These are phyloP conservation scores for Annulohypoxylon stygium DNA, from an alignment of 495 filamentous ascomycete genomes.

Conservation along the genomic window DNA sequence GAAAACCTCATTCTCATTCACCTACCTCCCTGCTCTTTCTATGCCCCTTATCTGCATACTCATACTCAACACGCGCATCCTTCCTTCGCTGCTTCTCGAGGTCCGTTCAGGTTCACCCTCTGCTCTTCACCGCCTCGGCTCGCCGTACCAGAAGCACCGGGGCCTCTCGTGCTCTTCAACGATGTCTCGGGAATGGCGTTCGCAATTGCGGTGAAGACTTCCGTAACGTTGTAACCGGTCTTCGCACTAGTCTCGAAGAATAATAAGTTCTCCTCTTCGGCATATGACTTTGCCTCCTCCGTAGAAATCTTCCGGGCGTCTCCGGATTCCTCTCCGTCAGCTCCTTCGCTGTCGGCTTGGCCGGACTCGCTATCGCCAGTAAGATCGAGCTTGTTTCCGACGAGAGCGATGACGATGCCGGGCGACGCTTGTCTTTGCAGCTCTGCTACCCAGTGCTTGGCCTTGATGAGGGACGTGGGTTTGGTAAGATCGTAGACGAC, in stretches of 20 bases:
- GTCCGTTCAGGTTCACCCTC: constrained; percentile 77
- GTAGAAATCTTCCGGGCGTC: constrained; percentile 89
- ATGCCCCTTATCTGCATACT: neutral
- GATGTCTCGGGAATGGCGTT: constrained; percentile 97
- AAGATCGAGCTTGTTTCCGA: constrained; percentile 98
- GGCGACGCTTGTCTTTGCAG: constrained; percentile 97
- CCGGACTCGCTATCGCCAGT: constrained; percentile 67
- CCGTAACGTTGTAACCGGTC: constrained; percentile 90
- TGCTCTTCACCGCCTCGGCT: constrained; percentile 69
- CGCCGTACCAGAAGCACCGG: constrained; percentile 69
- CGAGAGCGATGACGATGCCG: constrained; percentile 96
- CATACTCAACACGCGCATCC: constrained; percentile 84
- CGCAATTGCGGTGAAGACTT: constrained; percentile 98
- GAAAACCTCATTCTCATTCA: constrained; percentile 19
- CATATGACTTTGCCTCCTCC: constrained; percentile 90
- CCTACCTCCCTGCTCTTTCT: constrained; percentile 4
- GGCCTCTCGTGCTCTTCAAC: constrained; percentile 84
- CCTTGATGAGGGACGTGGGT: constrained; percentile 93
- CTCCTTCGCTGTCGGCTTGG: constrained; percentile 57
- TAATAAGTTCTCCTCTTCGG: constrained; percentile 90
- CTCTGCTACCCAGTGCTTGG: constrained; percentile 99
- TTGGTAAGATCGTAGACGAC: constrained; percentile 99
- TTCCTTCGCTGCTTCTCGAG: constrained; percentile 78
- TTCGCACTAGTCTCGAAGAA: constrained; percentile 99
- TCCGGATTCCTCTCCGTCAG: constrained; percentile 71